Base-by-base conservation (phyloP, 805 yeast genomes). In the Schizosaccharomyces octosporus region DNA sequence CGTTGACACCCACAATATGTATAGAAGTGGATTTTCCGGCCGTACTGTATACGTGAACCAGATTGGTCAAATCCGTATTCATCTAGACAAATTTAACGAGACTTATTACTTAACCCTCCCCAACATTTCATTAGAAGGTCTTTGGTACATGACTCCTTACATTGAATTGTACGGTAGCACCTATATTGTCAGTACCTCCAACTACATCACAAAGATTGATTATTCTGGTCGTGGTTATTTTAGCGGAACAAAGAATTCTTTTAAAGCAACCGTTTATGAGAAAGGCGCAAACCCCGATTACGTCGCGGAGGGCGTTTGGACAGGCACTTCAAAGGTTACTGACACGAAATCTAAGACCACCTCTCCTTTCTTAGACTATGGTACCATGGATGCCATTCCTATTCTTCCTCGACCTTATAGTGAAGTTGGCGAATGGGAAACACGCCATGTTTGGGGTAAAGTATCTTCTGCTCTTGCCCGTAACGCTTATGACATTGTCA, bases 151-250 rank as follows among this genome's bases (percentile, higher is more conserved):
- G 11, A 78, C 95, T 1, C 98, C 98, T 36, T 90, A 84, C 71
- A 95, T 89, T 61, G 98, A 93, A 75, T 78, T 93, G 65, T 96
- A 90, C 69, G 94, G 94, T 63, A 81, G 81, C 66, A 79, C 94
- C n/a, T 81, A 76, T 68, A 87, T 93, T 69, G 94, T 85, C 72
- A 77, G 87, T 58, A 83, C 93, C 15, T 77, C 79, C 60, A 97
- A 97, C 27, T 83, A 82, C 72, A 71, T 78, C 64, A 79, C 88
- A 17, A 77, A 78, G 39, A 74, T 93, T 63, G 95, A 86, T 67
- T 93, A 79, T 72, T 77, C 85, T 48, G 98, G 98, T 42, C 82
- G 93, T 72, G 98, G 98, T 41, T 93, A 88, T 74, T 87, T 93
- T 69, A 79, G 87, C 24, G 98, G 98, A 67, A 90, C 89, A 77